These are phyloP conservation scores for Bruguiera gymnorhiza DNA, from an alignment of 345 rosid species.

Conservation along the genomic window DNA sequence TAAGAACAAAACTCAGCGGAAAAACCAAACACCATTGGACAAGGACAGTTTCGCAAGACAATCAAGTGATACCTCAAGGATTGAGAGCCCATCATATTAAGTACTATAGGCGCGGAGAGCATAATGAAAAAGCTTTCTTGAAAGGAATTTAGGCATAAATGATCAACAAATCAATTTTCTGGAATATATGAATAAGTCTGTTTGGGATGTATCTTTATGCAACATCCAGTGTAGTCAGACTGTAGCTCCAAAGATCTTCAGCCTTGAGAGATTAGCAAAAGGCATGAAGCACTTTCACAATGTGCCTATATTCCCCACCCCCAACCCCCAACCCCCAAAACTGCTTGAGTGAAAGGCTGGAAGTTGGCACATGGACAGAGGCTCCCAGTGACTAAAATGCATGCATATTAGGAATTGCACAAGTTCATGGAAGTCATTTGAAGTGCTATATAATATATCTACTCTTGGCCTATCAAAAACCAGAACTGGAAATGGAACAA, in stretches of 20 bases:
- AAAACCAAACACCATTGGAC: not conserved
- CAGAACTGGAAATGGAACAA: not conserved
- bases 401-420: not conserved
- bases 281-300: not conserved
- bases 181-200: too few relatives aligned
- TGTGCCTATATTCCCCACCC: not conserved
- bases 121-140: too few relatives aligned
- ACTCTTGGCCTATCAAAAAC: not conserved
- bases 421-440: not conserved
- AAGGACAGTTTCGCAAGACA: constrained; percentile 8
- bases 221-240: too few relatives aligned
- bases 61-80: constrained; percentile 31
- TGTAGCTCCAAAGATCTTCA: too few relatives aligned
- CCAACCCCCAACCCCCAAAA: too few relatives aligned
- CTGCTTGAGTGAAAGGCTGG: too few relatives aligned
- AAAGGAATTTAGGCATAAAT: too few relatives aligned
- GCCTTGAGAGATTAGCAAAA: not conserved
- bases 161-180: too few relatives aligned
- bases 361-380: too few relatives aligned
- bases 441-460: not conserved
- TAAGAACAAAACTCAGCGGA: too few relatives aligned
- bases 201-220: too few relatives aligned
- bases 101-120: constrained; percentile 5
- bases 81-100: constrained; percentile 26
- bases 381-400: not conserved